Percentiles rank a stretch among this genome's conserved stretches.
phyloP scores from a whole-genome alignment of 495 filamentous ascomycete genomes.

The Neurospora africana region DNA sequence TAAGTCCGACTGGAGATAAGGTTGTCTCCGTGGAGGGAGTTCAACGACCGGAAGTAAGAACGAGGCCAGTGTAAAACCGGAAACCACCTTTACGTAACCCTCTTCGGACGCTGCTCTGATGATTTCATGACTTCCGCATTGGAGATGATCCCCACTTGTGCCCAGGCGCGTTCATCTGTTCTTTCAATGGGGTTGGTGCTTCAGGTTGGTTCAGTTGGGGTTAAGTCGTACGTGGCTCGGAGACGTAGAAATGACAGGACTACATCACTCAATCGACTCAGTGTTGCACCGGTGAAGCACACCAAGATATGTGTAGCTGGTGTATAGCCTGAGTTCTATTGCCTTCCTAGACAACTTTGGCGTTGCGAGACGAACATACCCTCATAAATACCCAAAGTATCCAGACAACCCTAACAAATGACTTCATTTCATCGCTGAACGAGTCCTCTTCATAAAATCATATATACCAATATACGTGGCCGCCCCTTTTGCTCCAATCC shows the following conservation, averaged over 20 bases:
- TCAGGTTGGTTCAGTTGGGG: neutral
- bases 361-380: neutral
- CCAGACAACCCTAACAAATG: neutral
- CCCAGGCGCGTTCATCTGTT: neutral
- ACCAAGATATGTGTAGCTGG: neutral
- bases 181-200: neutral
- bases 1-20: neutral
- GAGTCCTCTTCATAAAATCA: neutral
- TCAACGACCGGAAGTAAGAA: neutral
- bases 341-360: neutral
- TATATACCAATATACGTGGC: neutral
- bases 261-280: neutral
- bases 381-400: neutral
- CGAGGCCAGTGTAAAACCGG: neutral
- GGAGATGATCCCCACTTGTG: neutral
- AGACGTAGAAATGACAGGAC: neutral
- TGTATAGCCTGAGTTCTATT: neutral
- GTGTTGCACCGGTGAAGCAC: neutral
- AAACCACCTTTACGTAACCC: neutral
- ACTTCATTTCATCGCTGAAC: neutral
- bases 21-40: neutral
- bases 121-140: neutral
- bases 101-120: neutral
- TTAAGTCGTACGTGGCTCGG: neutral
- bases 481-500: neutral